Conservation (phyloP, 108 stramenopile genomes). For the Cylindrotheca closterium region DNA sequence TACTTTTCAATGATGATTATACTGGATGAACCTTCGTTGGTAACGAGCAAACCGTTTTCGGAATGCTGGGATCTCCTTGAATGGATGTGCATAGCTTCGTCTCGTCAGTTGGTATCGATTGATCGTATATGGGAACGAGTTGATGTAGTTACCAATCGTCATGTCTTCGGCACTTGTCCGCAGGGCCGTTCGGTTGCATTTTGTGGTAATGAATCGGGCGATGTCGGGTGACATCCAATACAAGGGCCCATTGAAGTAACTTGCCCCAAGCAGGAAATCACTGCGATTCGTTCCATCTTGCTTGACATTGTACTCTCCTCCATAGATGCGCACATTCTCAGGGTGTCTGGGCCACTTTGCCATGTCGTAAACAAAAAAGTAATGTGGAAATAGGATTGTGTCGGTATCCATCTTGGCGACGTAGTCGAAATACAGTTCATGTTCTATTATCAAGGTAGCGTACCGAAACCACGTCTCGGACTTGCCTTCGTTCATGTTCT, state of each 20-base stretch:
- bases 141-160: neutral
- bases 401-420: no score
- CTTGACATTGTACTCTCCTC: neutral
- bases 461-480: no score
- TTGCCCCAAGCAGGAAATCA: no score
- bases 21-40: no score
- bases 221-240: slow-evolving; percentile 2
- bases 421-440: slow-evolving; percentile 23
- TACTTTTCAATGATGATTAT: no score
- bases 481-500: no score
- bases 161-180: neutral
- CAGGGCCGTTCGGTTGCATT: neutral
- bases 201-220: neutral
- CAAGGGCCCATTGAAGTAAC: neutral
- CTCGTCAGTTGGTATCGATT: no score
- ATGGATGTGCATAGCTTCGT: no score
- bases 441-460: slow-evolving; percentile 1
- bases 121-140: no score
- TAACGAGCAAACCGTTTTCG: no score
- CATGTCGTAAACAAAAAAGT: slow-evolving; percentile 8
- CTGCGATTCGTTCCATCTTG: neutral
- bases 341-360: slow-evolving; percentile 3
- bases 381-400: slow-evolving; percentile 5
- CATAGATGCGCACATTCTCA: neutral
- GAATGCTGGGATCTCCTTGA: no score